These are phyloP conservation scores for Craterostigma plantagineum DNA, from an alignment of 257 asterid genomes.

Conservation along the genomic window DNA sequence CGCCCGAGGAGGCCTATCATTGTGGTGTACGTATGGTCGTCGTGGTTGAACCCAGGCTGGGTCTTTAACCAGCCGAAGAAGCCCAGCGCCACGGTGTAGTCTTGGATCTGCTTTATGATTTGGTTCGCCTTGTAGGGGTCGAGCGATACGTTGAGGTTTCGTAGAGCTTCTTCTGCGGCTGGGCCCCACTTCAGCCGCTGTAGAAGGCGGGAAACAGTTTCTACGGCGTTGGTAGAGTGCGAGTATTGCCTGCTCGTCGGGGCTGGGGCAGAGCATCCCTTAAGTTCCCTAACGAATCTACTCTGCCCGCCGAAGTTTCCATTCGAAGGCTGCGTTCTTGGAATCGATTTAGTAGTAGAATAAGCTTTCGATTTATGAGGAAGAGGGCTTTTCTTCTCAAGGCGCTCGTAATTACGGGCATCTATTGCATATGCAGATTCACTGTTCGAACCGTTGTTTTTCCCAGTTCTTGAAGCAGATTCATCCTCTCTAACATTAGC, in stretches of 20 bases:
- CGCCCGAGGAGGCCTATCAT: constrained; percentile 95
- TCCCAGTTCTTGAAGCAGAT: constrained; percentile 19
- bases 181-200: constrained; percentile 62
- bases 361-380: constrained; percentile 32
- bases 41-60: constrained; percentile 79
- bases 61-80: constrained; percentile 76
- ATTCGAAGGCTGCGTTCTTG: too few relatives aligned
- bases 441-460: constrained; percentile 12
- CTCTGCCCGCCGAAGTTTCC: too few relatives aligned
- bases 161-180: constrained; percentile 53
- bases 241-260: constrained; percentile 17
- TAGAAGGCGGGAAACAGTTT: constrained; percentile 36
- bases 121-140: constrained; percentile 91
- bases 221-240: constrained; percentile 26
- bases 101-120: constrained; percentile 71
- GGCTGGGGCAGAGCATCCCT: too few relatives aligned
- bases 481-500: too few relatives aligned
- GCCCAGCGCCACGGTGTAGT: constrained; percentile 51
- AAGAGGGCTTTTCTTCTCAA: constrained; percentile 21
- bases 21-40: constrained; percentile 89
- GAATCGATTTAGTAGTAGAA: too few relatives aligned
- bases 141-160: constrained; percentile 31
- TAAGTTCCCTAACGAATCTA: too few relatives aligned
- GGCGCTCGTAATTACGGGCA: too few relatives aligned
- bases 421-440: too few relatives aligned